phyloP scores from a whole-genome alignment of 2,329 filamentous ascomycete genomes.

The Fusarium tuaranense region DNA sequence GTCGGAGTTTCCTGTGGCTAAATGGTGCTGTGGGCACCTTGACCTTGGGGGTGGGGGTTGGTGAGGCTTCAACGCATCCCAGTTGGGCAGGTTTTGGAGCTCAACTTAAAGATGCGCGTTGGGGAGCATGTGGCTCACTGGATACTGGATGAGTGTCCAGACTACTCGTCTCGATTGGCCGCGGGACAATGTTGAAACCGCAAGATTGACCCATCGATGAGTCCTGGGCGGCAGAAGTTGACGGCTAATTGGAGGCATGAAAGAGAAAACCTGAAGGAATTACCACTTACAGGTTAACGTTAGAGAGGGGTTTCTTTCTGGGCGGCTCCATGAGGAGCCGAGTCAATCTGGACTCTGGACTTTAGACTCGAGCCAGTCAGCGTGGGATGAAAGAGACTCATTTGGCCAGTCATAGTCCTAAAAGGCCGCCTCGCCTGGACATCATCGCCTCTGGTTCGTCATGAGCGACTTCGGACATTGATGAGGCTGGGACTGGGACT shows the following conservation, averaged over 20 bases:
- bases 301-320: conserved; percentile 1
- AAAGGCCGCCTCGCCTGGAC: conserved; percentile 17
- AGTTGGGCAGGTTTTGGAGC: conserved; percentile 33
- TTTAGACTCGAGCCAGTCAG: neutral
- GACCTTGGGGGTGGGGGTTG: conserved; percentile 30
- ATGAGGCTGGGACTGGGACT: conserved; percentile 34
- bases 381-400: conserved; percentile 7
- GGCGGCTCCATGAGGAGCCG: conserved; percentile 11
- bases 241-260: conserved; percentile 28
- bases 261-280: conserved; percentile 16
- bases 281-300: conserved; percentile 16
- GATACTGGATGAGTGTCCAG: conserved; percentile 19
- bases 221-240: conserved; percentile 28
- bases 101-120: conserved; percentile 25
- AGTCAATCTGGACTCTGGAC: conserved; percentile 17
- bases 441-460: conserved; percentile 27
- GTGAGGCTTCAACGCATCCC: conserved; percentile 17
- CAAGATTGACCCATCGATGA: conserved; percentile 22
- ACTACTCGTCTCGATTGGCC: conserved; percentile 22
- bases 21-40: conserved; percentile 9
- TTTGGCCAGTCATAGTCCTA: conserved; percentile 11
- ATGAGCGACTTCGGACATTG: conserved; percentile 43
- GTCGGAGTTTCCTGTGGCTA: neutral
- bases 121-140: conserved; percentile 1
- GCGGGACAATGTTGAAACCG: conserved; percentile 22